Percentiles rank a stretch among this genome's conserved stretches.
Conservation (phyloP, 2,329 filamentous ascomycete genomes). For the Mycosphaerella sp. region DNA sequence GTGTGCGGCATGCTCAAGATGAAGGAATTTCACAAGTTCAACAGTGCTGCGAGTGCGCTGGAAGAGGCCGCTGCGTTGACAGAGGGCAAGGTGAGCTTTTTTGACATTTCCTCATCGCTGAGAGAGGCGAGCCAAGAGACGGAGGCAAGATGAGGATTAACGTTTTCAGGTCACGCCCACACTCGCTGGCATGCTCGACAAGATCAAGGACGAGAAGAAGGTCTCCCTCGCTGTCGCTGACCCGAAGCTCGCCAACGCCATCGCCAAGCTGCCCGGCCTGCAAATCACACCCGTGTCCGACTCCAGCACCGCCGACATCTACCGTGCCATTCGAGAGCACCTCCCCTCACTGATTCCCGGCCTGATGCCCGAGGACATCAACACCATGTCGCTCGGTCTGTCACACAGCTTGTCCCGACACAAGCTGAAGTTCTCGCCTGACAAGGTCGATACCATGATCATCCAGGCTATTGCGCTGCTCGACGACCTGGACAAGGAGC, state of each 20-base stretch:
- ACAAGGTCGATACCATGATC: constrained; percentile 99
- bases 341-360: constrained; percentile 86
- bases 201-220: constrained; percentile 97
- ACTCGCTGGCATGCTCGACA: constrained; percentile 72
- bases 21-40: constrained; percentile 96
- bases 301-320: constrained; percentile 76
- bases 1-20: constrained; percentile 87
- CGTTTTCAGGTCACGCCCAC: constrained; percentile 63
- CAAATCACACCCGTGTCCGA: constrained; percentile 80
- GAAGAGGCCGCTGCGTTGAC: constrained; percentile 84
- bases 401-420: constrained; percentile 95
- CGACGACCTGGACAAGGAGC: constrained; percentile 95
- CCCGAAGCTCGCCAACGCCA: constrained; percentile 81
- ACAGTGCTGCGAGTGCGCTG: constrained; percentile 81
- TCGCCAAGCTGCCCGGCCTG: constrained; percentile 83
- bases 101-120: not conserved
- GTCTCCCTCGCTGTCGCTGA: constrained; percentile 89
- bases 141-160: not conserved
- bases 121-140: not conserved
- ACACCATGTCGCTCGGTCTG: constrained; percentile 91
- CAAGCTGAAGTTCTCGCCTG: constrained; percentile 96
- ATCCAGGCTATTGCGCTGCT: constrained; percentile 91
- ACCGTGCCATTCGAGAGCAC: constrained; percentile 88
- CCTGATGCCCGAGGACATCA: constrained; percentile 74
- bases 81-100: constrained; percentile 63